These are phyloP conservation scores for Chloropicon primus DNA, from an alignment of 139 green algal genomes.

Conservation along the genomic window DNA sequence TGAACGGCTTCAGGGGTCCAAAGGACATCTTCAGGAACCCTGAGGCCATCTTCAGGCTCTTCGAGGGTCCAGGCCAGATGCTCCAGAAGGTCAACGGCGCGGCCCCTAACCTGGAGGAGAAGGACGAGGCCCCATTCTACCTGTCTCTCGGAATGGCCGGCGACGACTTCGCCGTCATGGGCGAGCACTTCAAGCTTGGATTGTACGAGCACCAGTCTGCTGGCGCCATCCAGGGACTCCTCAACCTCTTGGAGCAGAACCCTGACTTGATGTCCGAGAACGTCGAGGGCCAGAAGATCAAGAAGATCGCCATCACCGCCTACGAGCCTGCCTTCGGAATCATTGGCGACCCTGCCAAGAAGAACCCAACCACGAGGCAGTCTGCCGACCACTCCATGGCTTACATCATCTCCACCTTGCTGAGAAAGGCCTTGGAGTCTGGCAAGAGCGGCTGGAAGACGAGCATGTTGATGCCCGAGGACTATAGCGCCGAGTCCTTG, in stretches of 20 bases:
- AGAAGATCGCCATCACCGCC: slow-evolving; percentile 1
- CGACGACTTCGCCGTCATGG: slow-evolving; percentile 6
- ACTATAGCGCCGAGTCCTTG: background rate
- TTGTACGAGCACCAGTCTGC: slow-evolving; percentile 10
- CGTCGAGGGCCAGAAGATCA: slow-evolving; percentile 1
- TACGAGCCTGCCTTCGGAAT: slow-evolving; percentile 9
- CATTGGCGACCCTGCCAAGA: slow-evolving; percentile 10
- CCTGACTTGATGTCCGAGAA: background rate
- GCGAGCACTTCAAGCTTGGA: slow-evolving; percentile 9
- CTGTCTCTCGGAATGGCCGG: background rate
- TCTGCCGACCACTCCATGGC: slow-evolving; percentile 6
- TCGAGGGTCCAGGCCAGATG: slow-evolving; percentile 9
- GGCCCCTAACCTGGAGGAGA: background rate
- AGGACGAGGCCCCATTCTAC: slow-evolving; percentile 3
- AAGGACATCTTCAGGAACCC: slow-evolving; percentile 9
- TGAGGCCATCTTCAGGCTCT: slow-evolving; percentile 10
- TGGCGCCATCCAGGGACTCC: slow-evolving; percentile 4
- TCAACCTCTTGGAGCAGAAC: slow-evolving; percentile 3
- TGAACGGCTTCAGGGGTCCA: slow-evolving; percentile 5
- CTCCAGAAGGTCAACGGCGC: background rate
- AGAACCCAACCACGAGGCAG: slow-evolving; percentile 2
- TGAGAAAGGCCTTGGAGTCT: background rate
- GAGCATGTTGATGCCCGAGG: background rate
- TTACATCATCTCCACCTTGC: slow-evolving; percentile 7
- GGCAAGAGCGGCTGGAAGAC: background rate